Conservation (phyloP, 208 protist species). For the Wallacemonas sp. region DNA sequence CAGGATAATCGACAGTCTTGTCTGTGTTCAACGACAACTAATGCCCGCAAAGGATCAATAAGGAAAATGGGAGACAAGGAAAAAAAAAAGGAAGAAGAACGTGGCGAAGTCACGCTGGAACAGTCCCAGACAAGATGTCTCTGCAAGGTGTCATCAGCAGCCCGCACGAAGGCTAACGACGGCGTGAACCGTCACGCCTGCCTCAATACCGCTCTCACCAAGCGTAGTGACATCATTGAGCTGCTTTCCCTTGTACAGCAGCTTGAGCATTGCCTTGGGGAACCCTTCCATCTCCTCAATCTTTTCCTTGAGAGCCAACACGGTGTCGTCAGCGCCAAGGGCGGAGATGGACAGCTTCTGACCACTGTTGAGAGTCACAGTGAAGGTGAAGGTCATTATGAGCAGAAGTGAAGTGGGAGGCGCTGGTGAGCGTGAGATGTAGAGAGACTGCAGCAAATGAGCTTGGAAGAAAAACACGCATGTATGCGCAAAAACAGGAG, state of each 20-base stretch:
- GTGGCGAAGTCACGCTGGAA: background rate
- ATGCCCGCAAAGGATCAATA: background rate
- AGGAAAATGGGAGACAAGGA: conserved; percentile 7
- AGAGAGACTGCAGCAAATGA: no score
- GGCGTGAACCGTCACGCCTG: conserved; percentile 74
- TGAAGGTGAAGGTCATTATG: conserved; percentile 53
- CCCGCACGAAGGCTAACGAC: conserved; percentile 77
- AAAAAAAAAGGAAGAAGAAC: conserved; percentile 10
- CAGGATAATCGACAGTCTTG: no score
- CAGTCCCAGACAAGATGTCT: background rate
- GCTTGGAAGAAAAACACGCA: no score
- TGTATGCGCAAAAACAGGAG: no score
- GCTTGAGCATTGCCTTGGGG: conserved; percentile 74
- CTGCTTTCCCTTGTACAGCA: conserved; percentile 76
- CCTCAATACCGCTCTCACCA: conserved; percentile 54
- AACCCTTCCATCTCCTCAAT: conserved; percentile 83
- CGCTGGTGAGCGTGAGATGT: no score
- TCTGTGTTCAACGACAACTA: no score
- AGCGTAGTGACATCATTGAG: conserved; percentile 71
- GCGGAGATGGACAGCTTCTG: conserved; percentile 67
- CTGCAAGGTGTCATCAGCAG: conserved; percentile 4
- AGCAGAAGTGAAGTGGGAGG: background rate
- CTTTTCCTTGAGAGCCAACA: conserved; percentile 75
- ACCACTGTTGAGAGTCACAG: conserved; percentile 73
- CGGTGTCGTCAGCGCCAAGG: conserved; percentile 75